Conservation (phyloP, 148 eudicot species). For the Fagopyrum esculentum region DNA sequence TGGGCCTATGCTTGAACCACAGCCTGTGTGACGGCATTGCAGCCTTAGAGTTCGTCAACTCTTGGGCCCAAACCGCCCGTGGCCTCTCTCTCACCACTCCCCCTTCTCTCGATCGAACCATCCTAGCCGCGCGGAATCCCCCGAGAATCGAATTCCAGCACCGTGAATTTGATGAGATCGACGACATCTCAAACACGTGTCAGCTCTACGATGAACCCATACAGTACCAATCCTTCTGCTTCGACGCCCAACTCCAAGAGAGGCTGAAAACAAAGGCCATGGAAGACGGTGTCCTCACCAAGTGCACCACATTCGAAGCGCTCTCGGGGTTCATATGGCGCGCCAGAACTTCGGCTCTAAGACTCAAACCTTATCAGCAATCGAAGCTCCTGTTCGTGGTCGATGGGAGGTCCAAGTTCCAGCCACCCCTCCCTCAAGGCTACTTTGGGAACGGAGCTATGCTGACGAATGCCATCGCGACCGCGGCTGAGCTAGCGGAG, state of each 20-base stretch:
- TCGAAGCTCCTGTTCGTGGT: conserved; percentile 57
- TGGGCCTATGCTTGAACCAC: conserved; percentile 68
- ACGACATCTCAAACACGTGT: conserved; percentile 33
- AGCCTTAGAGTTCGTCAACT: conserved; percentile 56
- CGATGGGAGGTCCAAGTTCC: conserved; percentile 45
- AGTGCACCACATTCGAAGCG: conserved; percentile 55
- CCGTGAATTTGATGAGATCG: conserved; percentile 42
- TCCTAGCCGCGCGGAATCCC: conserved; percentile 44
- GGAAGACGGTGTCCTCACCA: conserved; percentile 15
- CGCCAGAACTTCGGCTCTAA: conserved; percentile 34
- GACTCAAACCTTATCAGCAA: conserved; percentile 37
- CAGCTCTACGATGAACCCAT: conserved; percentile 25
- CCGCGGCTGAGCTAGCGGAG: conserved; percentile 14
- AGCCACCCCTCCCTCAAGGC: conserved; percentile 40
- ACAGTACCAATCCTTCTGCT: conserved; percentile 32
- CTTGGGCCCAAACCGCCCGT: conserved; percentile 61
- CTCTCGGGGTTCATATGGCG: conserved; percentile 51
- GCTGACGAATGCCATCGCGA: conserved; percentile 41
- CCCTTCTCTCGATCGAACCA: too few relatives aligned
- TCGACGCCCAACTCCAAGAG: conserved; percentile 26
- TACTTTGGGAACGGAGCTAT: conserved; percentile 60
- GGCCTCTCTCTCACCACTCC: conserved; percentile 34
- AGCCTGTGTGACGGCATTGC: conserved; percentile 63
- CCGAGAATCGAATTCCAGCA: conserved; percentile 34
- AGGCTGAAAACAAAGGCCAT: conserved; percentile 30